Base-by-base conservation (phyloP, 495 filamentous ascomycete species). In the Podospora tetraspora region DNA sequence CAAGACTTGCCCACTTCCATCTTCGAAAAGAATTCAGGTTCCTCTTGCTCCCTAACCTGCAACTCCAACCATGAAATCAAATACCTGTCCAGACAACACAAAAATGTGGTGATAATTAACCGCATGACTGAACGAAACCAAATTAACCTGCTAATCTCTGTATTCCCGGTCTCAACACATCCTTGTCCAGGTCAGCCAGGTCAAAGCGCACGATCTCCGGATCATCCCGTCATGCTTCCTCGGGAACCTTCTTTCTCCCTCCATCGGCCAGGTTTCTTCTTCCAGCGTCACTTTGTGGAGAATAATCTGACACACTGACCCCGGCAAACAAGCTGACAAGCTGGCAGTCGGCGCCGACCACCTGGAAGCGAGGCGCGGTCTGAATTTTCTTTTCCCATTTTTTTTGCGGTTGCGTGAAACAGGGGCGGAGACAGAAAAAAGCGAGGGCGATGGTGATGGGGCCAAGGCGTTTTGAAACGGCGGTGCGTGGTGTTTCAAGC, bases 391-490 rank as follows among this genome's bases (percentile, higher is more conserved):
- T 52, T 52, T n/a, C 43, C 43, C 13, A 19, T 6, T n/a, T 52
- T 8, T 8, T 52, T 19, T 52, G 43, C 12, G 16, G 43, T 7
- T n/a, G 43, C 43, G 43, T 52, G 43, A 52, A 52, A 52, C 43
- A 52, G 43, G 43, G 19, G 43, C 16, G 43, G 34, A 16, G 34
- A 43, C 13, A 5, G 7, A 52, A 52, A 52, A 52, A 52, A 19
- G 43, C n/a, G 43, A 52, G 43, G 43, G 43, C 43, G 43, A 52
- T n/a, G 43, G 43, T 52, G 43, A 52, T 62, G 24, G 60, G 24
- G 29, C 12, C 60, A 34, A 32, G 32, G 56, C 63, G 63, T 58
- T 58, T 65, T 65, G 63, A 65, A 65, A 65, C 63, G 57, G 23
- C 37, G 23, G 52, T 58, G 23, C 27, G 43, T 52, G 22, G 32